Evolutionary conservation across 176 grass and related monocot genomes (phyloP), one percentile per base, ranked within the genome.

Genomic region (Cymbopogon citratus): DNA sequence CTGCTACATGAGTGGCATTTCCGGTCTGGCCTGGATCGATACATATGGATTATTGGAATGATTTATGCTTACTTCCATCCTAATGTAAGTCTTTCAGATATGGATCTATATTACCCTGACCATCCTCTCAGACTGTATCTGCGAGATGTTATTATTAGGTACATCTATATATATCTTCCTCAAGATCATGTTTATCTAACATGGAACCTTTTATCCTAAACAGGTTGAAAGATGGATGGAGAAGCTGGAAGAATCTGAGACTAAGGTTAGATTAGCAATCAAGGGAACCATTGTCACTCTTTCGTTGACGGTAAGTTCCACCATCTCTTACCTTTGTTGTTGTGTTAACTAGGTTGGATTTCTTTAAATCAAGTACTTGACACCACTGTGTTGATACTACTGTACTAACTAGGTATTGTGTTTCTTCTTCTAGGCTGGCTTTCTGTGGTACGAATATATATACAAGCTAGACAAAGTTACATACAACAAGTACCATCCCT

Each of bases 31-130:
- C 96, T 98, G 44, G 96, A 98, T 83, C 84, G 96, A 38, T 98
- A 98, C 69, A 93, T 98, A 78, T 98, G 96, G 96, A 98, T 98
- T 71, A 56, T 98, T 75, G 96, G 96, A 84, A 98, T 98, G 96
- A 95, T 98, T 74, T 98, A 98, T 90, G 96, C 96, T 74, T 98
- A 98, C 84, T 95, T 90, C 74, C 96, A 95, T 71, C 96, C 96
- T 75, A 99, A 84, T 78, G 96, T 95, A 89, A 91, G 92, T 87
- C 67, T 73, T 84, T 63, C 43, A 56, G 24, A 56, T 65, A 54
- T 77, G 41, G 12, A 68, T 60, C 27, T 69, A 41, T 56, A 57
- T 44, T 77, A 29, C 5, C 7, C 35, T 85, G 5, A 15, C 56
- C n/a, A 72, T 15, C 45, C 35, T 48, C 23, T 71, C 9, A 29